Conservation (phyloP, 2,329 filamentous ascomycete genomes). For the Moelleriella libera region DNA sequence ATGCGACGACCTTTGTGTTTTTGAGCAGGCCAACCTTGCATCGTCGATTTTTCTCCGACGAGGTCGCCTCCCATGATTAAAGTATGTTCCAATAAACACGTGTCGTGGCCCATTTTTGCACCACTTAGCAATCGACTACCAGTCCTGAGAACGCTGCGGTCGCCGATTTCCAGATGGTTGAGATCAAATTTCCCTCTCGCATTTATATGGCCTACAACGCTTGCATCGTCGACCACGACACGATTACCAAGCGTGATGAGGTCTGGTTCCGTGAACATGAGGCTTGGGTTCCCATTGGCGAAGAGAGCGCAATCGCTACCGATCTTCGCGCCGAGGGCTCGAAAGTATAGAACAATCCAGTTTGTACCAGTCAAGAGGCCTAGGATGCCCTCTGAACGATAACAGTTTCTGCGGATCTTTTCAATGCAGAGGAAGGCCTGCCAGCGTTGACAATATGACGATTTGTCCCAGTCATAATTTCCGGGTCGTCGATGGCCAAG, state of each 20-base stretch:
- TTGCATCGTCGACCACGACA: slow-evolving; percentile 39
- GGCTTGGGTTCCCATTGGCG: slow-evolving; percentile 33
- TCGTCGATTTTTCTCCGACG: slow-evolving; percentile 32
- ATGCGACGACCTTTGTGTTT: not conserved
- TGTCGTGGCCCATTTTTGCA: slow-evolving; percentile 36
- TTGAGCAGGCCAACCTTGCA: slow-evolving; percentile 38
- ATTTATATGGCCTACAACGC: slow-evolving; percentile 41
- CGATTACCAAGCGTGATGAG: slow-evolving; percentile 37
- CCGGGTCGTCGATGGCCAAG: slow-evolving; percentile 35
- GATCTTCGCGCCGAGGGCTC: slow-evolving; percentile 35
- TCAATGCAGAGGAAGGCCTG: slow-evolving; percentile 39
- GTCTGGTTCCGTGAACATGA: slow-evolving; percentile 44
- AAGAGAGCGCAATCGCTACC: slow-evolving; percentile 41
- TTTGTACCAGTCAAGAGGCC: slow-evolving; percentile 38
- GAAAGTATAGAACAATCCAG: slow-evolving; percentile 38
- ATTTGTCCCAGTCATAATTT: slow-evolving; percentile 43
- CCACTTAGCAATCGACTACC: slow-evolving; percentile 38
- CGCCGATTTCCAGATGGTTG: slow-evolving; percentile 33
- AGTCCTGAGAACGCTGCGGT: slow-evolving; percentile 35
- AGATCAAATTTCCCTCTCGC: slow-evolving; percentile 41
- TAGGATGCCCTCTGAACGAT: slow-evolving; percentile 33
- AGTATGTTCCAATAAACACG: slow-evolving; percentile 41
- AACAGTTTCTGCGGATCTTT: slow-evolving; percentile 33
- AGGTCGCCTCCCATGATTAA: slow-evolving; percentile 42
- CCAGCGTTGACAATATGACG: slow-evolving; percentile 42